Evolutionary conservation across 306 rosid species (phyloP).

Genomic region (Quillaja saponaria): DNA sequence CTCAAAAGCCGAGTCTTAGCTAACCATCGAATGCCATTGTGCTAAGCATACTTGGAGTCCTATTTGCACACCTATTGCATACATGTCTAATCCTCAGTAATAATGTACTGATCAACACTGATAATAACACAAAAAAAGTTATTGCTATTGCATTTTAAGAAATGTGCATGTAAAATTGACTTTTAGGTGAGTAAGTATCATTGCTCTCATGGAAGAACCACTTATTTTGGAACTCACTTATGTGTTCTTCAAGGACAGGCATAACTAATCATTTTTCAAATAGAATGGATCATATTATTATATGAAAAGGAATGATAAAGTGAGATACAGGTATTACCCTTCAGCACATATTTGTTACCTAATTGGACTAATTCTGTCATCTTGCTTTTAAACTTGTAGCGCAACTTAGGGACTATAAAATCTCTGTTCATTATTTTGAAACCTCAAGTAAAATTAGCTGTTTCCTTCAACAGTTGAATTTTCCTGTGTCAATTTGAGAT

Average conservation of each 20-base stretch:
- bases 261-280: constrained; percentile 39
- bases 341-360: constrained; percentile 42
- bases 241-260: constrained; percentile 21
- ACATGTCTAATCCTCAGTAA: no score
- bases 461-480: constrained; percentile 16
- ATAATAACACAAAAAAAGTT: no score
- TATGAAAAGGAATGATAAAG: constrained; percentile 14
- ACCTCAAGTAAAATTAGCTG: constrained; percentile 8
- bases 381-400: constrained; percentile 15
- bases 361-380: constrained; percentile 41
- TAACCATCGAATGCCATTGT: no score
- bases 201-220: constrained; percentile 6
- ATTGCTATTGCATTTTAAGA: no score
- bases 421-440: constrained; percentile 19
- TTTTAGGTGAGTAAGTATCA: no score
- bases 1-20: no score
- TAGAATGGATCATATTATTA: constrained; percentile 5
- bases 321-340: constrained; percentile 9
- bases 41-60: no score
- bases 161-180: neutral
- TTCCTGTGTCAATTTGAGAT: constrained; percentile 1
- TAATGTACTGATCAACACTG: no score
- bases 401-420: constrained; percentile 33
- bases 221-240: constrained; percentile 12
- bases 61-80: no score